Evolutionary conservation across 1,284 basidiomycete genomes (phyloP), one percentile per base, ranked within the genome.

Genomic region (Coniophora puteana): DNA sequence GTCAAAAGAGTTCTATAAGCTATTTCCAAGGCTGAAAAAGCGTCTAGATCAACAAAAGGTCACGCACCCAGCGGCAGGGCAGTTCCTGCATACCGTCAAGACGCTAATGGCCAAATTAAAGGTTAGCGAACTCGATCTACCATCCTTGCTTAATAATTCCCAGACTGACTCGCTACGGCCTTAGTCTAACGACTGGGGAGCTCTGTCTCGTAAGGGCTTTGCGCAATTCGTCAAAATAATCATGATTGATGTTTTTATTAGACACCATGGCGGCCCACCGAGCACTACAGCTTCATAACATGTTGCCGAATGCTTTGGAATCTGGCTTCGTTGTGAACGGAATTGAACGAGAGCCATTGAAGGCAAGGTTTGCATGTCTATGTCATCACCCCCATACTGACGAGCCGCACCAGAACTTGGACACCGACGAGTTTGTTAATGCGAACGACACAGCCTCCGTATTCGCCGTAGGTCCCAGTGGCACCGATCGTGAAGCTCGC

Each of bases 51-150:
- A 64, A 27, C 78, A 79, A 48, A 47, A 47, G 1, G 47, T 71
- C 4, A 77, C 77, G 0, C 76, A 81, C 46, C 51, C 54, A 1
- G 61, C 66, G 0, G 79, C 72, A 1, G 74, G 74, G n/a, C 66
- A 72, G 27, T 81, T 81, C 48, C 55, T 81, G 12, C 68, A 73
- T 25, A 71, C 69, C 0, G 57, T 81, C 50, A 81, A 81, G 55
- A 76, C 74, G 0, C 51, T 81, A 35, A 81, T 82, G 78, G 79
- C 78, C 3, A 82, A 81, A 46, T 55, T 81, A 34, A 82, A 80
- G 68, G 78, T 73, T 33, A 32, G 31, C 32, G 11, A 31, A 34
- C 20, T n/a, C 32, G 22, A 4, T 13, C 5, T 4, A 24, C n/a
- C 18, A 17, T 23, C 14, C 5, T 17, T 1, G 11, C 13, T 5